Base-by-base conservation (phyloP, 805 yeast species). In the Lachancea nothofagi region DNA sequence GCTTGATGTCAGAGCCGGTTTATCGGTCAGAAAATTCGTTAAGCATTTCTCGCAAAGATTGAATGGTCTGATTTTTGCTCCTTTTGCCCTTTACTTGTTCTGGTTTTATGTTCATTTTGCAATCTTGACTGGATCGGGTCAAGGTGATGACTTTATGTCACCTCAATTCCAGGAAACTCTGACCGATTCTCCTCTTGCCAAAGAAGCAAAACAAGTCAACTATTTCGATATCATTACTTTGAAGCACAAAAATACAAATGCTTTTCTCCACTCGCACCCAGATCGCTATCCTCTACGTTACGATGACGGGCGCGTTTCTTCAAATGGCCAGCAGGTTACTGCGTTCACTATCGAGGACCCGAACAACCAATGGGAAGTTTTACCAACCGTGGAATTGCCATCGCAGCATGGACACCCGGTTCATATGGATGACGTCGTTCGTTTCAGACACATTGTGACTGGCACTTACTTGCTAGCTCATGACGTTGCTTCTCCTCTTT, bases 71-170 rank as follows among this genome's bases (percentile, higher is more conserved):
- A 74, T 93, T 40, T 71, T 86, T 9, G 61, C 88, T 13, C 99
- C 99, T 21, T 83, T 87, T 58, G 48, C 77, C 23, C 74, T 93
- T 49, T 93, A 87, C 60, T 69, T 88, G 47, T 79, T 77, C 53
- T 88, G 97, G 95, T 93, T 90, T 66, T 87, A 80, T 67, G 71
- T 89, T 39, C 99, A 93, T 65, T 93, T 93, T 65, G 74, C 77
- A 22, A 74, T 93, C 19, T 74, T 93, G 54, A 73, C 66, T 51
- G 80, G 75, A 50, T 89, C 97, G 2, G 99, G 99, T 21, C 93
- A 97, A 4, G 99, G 99, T 46, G 97, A 93, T 59, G 71, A 73
- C 2, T 88, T 90, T 61, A 93, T 93, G 98, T 77, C 93, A n/a
- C 72, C 93, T 5, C 89, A 83, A 44, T 93, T 93, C 72, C 97